Evolutionary conservation across 352 stramenopile genomes (phyloP).

Genomic region (Elongisporangium undulatum): DNA sequence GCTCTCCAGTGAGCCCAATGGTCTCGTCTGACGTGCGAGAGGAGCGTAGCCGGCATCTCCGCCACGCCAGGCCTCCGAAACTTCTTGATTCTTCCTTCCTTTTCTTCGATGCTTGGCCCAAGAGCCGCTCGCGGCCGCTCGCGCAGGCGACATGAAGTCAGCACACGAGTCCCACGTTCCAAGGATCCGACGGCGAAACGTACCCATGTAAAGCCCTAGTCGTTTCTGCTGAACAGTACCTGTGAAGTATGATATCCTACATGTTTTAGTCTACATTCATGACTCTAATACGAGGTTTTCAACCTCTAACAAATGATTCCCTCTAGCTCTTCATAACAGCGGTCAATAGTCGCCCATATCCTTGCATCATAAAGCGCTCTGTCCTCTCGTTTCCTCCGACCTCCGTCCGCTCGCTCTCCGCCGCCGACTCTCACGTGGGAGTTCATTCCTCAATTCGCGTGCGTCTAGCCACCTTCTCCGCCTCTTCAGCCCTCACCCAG

Average conservation of each 20-base stretch:
- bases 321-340: constrained; percentile 5
- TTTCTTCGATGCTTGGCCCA: background rate
- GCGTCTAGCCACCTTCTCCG: constrained; percentile 12
- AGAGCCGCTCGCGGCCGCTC: background rate
- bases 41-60: background rate
- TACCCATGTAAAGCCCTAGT: background rate
- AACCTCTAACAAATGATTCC: constrained; percentile 4
- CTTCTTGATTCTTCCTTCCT: background rate
- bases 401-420: background rate
- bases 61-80: background rate
- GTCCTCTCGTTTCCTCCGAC: constrained; percentile 11
- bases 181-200: background rate
- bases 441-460: constrained; percentile 31
- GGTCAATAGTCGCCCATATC: constrained; percentile 12
- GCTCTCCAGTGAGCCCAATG: background rate
- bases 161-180: background rate
- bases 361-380: background rate
- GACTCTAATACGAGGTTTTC: too few relatives aligned
- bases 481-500: constrained; percentile 2
- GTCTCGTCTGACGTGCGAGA: background rate
- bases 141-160: background rate
- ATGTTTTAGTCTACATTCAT: too few relatives aligned
- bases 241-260: too few relatives aligned
- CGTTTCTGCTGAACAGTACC: background rate
- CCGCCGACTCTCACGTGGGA: background rate